A percentile compares a stretch with the other conserved stretches of the same genome.
Evolutionary conservation across 2,329 filamentous ascomycete species (phyloP).

Genomic region (Diaporthe sp.): DNA sequence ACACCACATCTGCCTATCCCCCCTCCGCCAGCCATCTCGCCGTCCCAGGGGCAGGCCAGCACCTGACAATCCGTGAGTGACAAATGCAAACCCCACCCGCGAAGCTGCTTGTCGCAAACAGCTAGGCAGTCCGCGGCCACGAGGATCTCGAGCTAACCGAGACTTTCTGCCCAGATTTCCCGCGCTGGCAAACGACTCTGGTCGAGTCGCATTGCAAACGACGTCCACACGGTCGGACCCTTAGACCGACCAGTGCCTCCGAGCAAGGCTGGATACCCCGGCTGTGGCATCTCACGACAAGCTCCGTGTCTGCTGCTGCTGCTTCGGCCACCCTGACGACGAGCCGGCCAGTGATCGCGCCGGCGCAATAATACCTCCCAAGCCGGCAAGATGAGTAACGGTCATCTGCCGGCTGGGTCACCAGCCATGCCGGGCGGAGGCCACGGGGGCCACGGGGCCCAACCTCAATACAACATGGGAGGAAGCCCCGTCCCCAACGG

Average conservation of each 20-base stretch:
- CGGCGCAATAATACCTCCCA: conserved; percentile 57
- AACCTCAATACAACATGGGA: conserved; percentile 34
- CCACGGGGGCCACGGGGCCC: conserved; percentile 29
- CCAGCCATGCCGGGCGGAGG: conserved; percentile 62
- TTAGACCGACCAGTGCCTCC: background rate
- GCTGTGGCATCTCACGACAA: conserved; percentile 28
- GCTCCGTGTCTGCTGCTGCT: conserved; percentile 29
- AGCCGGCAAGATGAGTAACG: conserved; percentile 82
- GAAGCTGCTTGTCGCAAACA: conserved; percentile 17
- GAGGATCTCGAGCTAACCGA: conserved; percentile 25
- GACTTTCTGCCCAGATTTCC: conserved; percentile 20
- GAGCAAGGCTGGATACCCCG: conserved; percentile 8
- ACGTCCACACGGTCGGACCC: background rate
- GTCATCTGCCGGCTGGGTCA: conserved; percentile 83
- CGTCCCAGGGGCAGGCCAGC: background rate
- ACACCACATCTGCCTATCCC: background rate
- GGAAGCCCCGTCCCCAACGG: conserved; percentile 39
- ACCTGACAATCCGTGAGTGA: background rate
- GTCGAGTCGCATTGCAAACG: background rate
- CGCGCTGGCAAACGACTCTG: conserved; percentile 11
- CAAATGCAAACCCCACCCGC: background rate
- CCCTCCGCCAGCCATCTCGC: conserved; percentile 3
- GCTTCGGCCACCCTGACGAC: conserved; percentile 15
- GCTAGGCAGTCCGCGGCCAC: background rate
- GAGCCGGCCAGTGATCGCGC: conserved; percentile 48